These are phyloP conservation scores for Byssoonygena ceratinophila DNA, from an alignment of 2,329 filamentous ascomycete species.

Conservation along the genomic window DNA sequence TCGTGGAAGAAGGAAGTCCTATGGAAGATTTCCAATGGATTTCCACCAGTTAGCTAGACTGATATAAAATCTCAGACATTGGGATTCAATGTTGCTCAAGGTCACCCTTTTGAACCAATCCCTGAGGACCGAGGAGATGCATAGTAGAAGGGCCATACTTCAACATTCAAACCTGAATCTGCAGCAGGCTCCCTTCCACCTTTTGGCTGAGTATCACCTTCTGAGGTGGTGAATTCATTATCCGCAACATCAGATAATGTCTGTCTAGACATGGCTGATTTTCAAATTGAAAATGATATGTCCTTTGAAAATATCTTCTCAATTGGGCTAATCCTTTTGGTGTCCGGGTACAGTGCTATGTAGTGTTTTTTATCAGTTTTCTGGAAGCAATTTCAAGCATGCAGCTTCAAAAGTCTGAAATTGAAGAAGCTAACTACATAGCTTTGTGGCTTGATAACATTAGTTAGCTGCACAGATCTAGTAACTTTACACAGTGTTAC, in stretches of 20 bases:
- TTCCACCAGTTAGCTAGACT: neutral
- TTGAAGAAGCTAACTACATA: too few relatives aligned
- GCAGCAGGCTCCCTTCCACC: conserved; percentile 20
- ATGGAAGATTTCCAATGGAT: conserved; percentile 4
- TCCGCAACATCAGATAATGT: neutral
- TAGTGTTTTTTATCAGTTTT: too few relatives aligned
- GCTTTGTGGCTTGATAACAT: too few relatives aligned
- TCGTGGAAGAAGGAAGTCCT: conserved; percentile 54
- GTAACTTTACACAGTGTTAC: too few relatives aligned
- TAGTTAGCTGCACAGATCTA: too few relatives aligned
- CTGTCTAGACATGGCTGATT: neutral
- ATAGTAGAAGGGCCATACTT: conserved; percentile 23
- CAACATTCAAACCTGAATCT: conserved; percentile 34
- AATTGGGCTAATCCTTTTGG: too few relatives aligned
- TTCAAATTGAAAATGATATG: neutral
- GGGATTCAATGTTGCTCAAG: neutral
- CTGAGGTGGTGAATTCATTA: neutral
- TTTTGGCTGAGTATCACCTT: neutral
- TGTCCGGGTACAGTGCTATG: too few relatives aligned
- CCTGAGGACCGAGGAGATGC: neutral
- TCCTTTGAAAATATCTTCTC: too few relatives aligned
- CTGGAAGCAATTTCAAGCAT: too few relatives aligned
- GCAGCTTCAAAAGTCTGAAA: too few relatives aligned
- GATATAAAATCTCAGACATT: neutral
- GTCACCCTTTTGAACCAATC: neutral